Conservation (phyloP, 768 basidiomycete genomes). For the Sporobolomyces roseus region DNA sequence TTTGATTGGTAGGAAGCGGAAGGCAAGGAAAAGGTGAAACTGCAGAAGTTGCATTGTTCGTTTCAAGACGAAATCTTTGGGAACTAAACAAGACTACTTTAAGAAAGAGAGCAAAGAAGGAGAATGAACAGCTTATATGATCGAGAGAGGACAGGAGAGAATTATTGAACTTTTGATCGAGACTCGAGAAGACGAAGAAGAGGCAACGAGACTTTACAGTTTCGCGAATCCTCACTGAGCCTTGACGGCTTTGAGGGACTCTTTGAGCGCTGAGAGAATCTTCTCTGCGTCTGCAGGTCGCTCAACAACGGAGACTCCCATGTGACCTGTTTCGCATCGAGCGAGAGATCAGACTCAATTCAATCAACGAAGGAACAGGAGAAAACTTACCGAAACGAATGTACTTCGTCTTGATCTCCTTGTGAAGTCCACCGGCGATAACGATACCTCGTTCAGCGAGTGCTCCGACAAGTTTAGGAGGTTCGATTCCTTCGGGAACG, state of each 20-base stretch:
- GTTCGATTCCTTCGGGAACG: conserved; percentile 74
- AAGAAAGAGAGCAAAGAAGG: neutral
- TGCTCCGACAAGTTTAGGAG: conserved; percentile 70
- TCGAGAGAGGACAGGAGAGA: too few relatives aligned
- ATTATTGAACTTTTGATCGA: too few relatives aligned
- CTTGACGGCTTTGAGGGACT: conserved; percentile 25
- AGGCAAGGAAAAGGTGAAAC: neutral
- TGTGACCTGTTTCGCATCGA: conserved; percentile 67
- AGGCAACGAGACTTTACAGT: conserved; percentile 10
- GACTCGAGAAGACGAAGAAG: neutral
- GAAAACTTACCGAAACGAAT: conserved; percentile 9
- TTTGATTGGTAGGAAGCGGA: too few relatives aligned
- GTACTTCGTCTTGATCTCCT: conserved; percentile 68
- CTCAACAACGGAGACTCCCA: conserved; percentile 75
- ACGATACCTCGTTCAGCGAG: conserved; percentile 69
- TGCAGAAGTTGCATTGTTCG: neutral
- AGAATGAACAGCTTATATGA: too few relatives aligned
- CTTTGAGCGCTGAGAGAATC: conserved; percentile 62
- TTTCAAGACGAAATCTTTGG: too few relatives aligned
- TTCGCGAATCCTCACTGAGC: conserved; percentile 16
- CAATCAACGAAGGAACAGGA: too few relatives aligned
- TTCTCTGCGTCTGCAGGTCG: conserved; percentile 62
- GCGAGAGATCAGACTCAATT: neutral
- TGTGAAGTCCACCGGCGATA: conserved; percentile 82
- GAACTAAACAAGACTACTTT: too few relatives aligned